Base-by-base conservation (phyloP, 2,329 filamentous ascomycete species). In the Didymosphaeria variabile region DNA sequence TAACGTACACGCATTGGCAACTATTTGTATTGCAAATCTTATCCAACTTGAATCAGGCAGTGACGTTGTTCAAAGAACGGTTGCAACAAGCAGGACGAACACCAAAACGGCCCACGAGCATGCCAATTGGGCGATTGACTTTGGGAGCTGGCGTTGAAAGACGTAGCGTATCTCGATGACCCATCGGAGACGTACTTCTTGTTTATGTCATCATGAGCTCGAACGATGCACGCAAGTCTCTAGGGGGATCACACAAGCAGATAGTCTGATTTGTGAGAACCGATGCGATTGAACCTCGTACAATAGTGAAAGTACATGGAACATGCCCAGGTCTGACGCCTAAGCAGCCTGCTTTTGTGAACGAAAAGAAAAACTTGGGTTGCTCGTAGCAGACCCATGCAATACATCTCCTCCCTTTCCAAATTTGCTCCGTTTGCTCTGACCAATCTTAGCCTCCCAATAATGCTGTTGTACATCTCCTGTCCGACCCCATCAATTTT, bases 321-420 rank as follows among this genome's bases (percentile, higher is more conserved):
- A 31, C 29, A 36, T 46, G 19, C 49, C 32, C 42, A 50, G 29
- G 21, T 34, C 49, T 23, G 40, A 47, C 42, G 55, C 44, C 45
- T 47, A n/a, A 36, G 32, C 36, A 44, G 61, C 60, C 57, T 62
- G 63, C 60, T 62, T 62, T 62, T 59, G 36, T 55, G 32, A 52
- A 38, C 8, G 17, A 40, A 54, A 42, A 40, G 38, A 31, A 55
- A 57, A 60, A 42, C 38, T 29, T 36, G 45, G 63, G 59, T 58
- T 61, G 31, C 57, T 29, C 42, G 29, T 57, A 63, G 56, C 65
- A 42, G 60, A 53, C 61, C 19, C 29, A 65, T 67, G 60, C 65
- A 63, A 58, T 59, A 36, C 54, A 49, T 49, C 32, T 17, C 31
- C 38, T 34, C 38, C 32, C 17, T n/a, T 17, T 44, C 31, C 23